These are phyloP conservation scores for Proliferodiscus dingleyae DNA, from an alignment of 2,329 filamentous ascomycete species.

Conservation along the genomic window DNA sequence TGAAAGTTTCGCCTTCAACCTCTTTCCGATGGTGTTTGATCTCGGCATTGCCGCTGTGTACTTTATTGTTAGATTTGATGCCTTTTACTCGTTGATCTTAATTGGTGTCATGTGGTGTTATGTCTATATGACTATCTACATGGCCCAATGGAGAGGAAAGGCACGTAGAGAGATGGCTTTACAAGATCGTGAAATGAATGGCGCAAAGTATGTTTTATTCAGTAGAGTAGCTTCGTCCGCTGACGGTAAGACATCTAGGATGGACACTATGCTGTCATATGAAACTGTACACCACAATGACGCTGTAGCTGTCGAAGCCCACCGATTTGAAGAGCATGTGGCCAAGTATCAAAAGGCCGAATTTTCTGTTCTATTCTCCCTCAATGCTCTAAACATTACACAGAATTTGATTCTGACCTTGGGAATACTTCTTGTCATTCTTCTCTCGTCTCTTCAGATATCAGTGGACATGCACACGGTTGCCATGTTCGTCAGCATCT, in stretches of 20 bases:
- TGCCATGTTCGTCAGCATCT: slow-evolving; percentile 66
- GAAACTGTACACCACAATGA: slow-evolving; percentile 9
- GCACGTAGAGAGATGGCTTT: slow-evolving; percentile 6
- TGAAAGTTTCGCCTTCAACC: slow-evolving; percentile 10
- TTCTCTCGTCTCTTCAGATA: slow-evolving; percentile 74
- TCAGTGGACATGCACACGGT: slow-evolving; percentile 59
- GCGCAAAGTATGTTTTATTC: slow-evolving; percentile 6
- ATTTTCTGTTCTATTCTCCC: slow-evolving; percentile 7
- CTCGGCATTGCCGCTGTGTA: slow-evolving; percentile 7
- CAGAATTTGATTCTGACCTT: slow-evolving; percentile 6
- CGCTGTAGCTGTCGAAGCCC: background rate
- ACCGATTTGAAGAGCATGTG: background rate
- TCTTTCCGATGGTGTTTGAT: slow-evolving; percentile 12
- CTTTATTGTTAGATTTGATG: slow-evolving; percentile 9
- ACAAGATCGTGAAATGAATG: slow-evolving; percentile 6
- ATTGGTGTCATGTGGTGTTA: slow-evolving; percentile 11
- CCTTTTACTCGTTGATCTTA: slow-evolving; percentile 11
- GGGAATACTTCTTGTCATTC: background rate
- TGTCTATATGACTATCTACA: slow-evolving; percentile 10
- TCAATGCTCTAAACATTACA: slow-evolving; percentile 3
- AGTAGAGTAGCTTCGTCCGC: background rate
- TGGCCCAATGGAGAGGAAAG: slow-evolving; percentile 7
- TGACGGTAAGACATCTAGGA: background rate
- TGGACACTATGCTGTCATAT: slow-evolving; percentile 8
- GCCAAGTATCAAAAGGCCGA: slow-evolving; percentile 3